Percentiles rank a stretch among this genome's conserved stretches.
Evolutionary conservation across 352 stramenopile species (phyloP).

Genomic region (Globisporangium iwayamae): DNA sequence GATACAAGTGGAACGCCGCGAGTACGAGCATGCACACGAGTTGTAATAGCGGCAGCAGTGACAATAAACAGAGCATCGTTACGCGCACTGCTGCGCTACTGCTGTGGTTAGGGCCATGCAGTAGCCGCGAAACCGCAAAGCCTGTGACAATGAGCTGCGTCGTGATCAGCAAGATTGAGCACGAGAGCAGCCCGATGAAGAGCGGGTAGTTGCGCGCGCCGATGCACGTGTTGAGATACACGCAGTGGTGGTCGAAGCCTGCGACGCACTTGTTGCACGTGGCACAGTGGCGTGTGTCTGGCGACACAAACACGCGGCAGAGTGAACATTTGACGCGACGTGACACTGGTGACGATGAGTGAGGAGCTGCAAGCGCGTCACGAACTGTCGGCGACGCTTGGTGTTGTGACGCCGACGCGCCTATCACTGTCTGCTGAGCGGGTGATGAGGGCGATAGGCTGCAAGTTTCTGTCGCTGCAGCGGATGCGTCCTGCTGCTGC

Average conservation of each 20-base stretch:
- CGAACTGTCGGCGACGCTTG: slow-evolving; percentile 4
- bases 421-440: neutral
- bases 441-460: neutral
- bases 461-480: neutral
- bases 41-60: slow-evolving; percentile 46
- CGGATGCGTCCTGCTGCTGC: slow-evolving; percentile 6
- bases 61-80: slow-evolving; percentile 28
- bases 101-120: slow-evolving; percentile 1
- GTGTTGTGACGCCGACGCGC: neutral
- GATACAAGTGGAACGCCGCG: slow-evolving; percentile 60
- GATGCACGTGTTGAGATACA: slow-evolving; percentile 94
- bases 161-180: slow-evolving; percentile 45
- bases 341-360: neutral
- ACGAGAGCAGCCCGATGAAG: slow-evolving; percentile 57
- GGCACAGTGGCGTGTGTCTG: slow-evolving; percentile 80
- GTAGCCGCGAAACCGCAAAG: slow-evolving; percentile 34
- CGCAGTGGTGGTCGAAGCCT: slow-evolving; percentile 95
- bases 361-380: slow-evolving; percentile 2
- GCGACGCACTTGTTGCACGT: slow-evolving; percentile 93
- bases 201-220: slow-evolving; percentile 67
- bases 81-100: slow-evolving; percentile 16
- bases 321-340: slow-evolving; percentile 27
- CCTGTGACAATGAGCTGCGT: slow-evolving; percentile 50
- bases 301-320: slow-evolving; percentile 40
- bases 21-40: slow-evolving; percentile 59